Base-by-base conservation (phyloP, 2,329 filamentous ascomycete species). In the Xylaria polymorpha region DNA sequence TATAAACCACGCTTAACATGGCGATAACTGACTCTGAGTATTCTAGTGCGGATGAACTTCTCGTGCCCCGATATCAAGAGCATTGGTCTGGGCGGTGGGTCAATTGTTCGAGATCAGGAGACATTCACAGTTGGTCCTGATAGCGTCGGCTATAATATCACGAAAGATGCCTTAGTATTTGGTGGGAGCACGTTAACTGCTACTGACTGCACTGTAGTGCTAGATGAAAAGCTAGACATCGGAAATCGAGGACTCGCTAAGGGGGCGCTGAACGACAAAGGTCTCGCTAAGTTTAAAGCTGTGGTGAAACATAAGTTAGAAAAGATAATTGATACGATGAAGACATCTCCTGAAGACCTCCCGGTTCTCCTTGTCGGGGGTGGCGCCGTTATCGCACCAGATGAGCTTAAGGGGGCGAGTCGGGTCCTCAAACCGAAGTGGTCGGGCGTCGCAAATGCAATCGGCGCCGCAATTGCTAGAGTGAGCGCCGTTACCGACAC, bases 281-380 rank as follows among this genome's bases (percentile, higher is more conserved):
- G 67, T n/a, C 61, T 77, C 41, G 50, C 66, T 5, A 74, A 74
- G 39, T 78, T 74, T 53, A 74, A 71, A 50, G 72, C 67, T 1
- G 67, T 70, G 37, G 71, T 79, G 22, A 76, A 70, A 41, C 67
- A 74, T 6, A 79, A 77, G 64, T 64, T 79, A 6, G 77, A 79
- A 60, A 77, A 73, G 61, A 74, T 77, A 1, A 85, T 90, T 32
- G 88, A 91, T 74, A 86, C 82, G 2, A 89, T 90, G 84, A 91
- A 91, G 75, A 88, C 86, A 0, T 88, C 88, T 0, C 86, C 87
- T 0, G 84, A 85, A n/a, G 85, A 88, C 41, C 69, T 90, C 0
- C 85, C 87, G 0, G 88, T 91, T 0, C 77, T 91, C 0, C 84
- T 91, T 0, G 89, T 91, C 0, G 89, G 89, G 8, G 89, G 89